A percentile compares a stretch with the other conserved stretches of the same genome.
phyloP scores from a whole-genome alignment of 2,329 filamentous ascomycete species.

The Colletotrichum cereale region DNA sequence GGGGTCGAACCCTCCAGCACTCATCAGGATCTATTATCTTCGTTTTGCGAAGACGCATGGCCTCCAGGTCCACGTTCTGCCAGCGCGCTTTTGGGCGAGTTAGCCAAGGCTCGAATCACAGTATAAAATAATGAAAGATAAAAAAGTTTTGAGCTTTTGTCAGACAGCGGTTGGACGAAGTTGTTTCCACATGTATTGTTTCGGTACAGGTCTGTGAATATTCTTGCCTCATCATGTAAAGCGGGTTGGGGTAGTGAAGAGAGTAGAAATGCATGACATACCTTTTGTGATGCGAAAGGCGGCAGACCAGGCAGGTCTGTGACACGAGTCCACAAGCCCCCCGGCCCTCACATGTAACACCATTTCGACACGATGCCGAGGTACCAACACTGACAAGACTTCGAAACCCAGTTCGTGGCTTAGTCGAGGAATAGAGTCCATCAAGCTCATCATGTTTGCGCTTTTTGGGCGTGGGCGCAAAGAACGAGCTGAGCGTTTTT shows the following conservation, averaged over 20 bases:
- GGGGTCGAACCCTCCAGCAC: constrained; percentile 24
- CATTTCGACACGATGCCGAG: not conserved
- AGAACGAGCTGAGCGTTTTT: constrained; percentile 82
- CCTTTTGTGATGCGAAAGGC: constrained; percentile 51
- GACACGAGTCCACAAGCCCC: not conserved
- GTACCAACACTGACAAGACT: not conserved
- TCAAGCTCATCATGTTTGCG: constrained; percentile 53
- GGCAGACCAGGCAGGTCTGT: too few species aligned
- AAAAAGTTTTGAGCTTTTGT: constrained; percentile 50
- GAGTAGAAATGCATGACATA: constrained; percentile 49
- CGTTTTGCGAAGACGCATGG: not conserved
- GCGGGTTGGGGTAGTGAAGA: constrained; percentile 47
- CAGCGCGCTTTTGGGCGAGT: constrained; percentile 4
- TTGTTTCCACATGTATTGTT: constrained; percentile 74
- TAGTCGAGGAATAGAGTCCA: not conserved
- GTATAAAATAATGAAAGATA: constrained; percentile 7
- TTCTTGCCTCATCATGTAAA: constrained; percentile 77
- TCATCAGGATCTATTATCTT: constrained; percentile 11
- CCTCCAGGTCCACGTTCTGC: not conserved
- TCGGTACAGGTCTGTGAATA: constrained; percentile 90
- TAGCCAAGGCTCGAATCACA: constrained; percentile 21
- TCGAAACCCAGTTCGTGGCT: not conserved
- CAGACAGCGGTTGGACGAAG: constrained; percentile 89
- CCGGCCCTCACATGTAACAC: not conserved
- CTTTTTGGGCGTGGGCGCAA: constrained; percentile 65